Evolutionary conservation across 2,329 filamentous ascomycete species (phyloP).

Genomic region (Aspergillus pseudonomiae): DNA sequence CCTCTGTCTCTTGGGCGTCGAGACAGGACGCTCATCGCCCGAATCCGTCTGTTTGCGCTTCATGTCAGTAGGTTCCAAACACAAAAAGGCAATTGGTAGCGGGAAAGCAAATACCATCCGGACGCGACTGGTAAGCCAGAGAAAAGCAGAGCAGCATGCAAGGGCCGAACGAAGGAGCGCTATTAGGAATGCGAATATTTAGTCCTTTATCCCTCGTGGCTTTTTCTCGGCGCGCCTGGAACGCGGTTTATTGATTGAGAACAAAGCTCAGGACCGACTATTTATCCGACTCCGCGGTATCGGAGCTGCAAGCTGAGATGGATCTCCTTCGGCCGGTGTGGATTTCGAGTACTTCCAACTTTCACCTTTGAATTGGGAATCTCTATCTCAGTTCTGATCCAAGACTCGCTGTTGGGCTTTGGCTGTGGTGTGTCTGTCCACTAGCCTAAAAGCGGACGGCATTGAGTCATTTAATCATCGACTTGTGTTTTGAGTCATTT

Average conservation of each 20-base stretch:
- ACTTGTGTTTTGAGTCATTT: slow-evolving; percentile 12
- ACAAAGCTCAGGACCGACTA: slow-evolving; percentile 21
- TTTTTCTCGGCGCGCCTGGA: slow-evolving; percentile 23
- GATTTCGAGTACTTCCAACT: not conserved
- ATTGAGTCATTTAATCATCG: slow-evolving; percentile 6
- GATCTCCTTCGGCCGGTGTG: not conserved
- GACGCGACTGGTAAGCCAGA: slow-evolving; percentile 9
- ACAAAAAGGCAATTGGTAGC: slow-evolving; percentile 17
- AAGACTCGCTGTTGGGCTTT: not conserved
- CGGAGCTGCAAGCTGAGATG: slow-evolving; percentile 16
- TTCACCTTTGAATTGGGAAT: not conserved
- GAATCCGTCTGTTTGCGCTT: slow-evolving; percentile 47
- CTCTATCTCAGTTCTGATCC: not conserved
- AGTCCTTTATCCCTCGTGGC: slow-evolving; percentile 10
- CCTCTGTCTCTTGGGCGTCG: slow-evolving; percentile 45
- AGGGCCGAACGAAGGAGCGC: slow-evolving; percentile 22
- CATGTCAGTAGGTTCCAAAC: slow-evolving; percentile 34
- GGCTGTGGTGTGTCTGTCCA: slow-evolving; percentile 1
- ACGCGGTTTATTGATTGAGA: slow-evolving; percentile 11
- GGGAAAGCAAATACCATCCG: slow-evolving; percentile 35
- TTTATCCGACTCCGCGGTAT: slow-evolving; percentile 39
- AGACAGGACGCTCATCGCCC: slow-evolving; percentile 37
- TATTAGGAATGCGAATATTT: slow-evolving; percentile 19
- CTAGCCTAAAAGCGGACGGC: not conserved
- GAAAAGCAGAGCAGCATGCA: slow-evolving; percentile 21